phyloP scores from a whole-genome alignment of 164 flowering plant genomes.

The Cinnamomum chago region DNA sequence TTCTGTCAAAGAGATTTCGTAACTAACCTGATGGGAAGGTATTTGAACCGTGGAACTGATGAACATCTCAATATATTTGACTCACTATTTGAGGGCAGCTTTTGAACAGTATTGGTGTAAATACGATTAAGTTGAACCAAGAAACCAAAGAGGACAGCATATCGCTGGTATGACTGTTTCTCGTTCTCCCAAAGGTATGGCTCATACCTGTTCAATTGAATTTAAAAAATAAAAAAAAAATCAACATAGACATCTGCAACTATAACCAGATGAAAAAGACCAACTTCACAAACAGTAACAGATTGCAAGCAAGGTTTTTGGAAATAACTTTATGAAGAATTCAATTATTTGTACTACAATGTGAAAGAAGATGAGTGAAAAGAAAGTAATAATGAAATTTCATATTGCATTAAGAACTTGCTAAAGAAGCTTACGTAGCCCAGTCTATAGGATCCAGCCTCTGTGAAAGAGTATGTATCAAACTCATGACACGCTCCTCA shows the following conservation, averaged over 20 bases:
- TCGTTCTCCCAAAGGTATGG: constrained; percentile 95
- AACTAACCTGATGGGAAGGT: constrained; percentile 94
- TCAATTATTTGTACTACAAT: background rate
- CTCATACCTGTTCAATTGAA: constrained; percentile 54
- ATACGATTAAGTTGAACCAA: constrained; percentile 88
- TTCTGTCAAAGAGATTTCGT: background rate
- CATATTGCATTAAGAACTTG: background rate
- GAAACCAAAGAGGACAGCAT: constrained; percentile 95
- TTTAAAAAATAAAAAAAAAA: background rate
- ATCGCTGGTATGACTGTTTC: constrained; percentile 79
- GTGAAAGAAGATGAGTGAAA: background rate
- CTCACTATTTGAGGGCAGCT: constrained; percentile 70
- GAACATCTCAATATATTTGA: constrained; percentile 92
- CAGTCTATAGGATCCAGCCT: constrained; percentile 97
- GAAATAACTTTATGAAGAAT: background rate
- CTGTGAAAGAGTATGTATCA: constrained; percentile 54
- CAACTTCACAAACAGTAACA: background rate
- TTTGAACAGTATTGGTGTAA: constrained; percentile 72
- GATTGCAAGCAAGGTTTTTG: background rate
- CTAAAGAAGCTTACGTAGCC: constrained; percentile 73
- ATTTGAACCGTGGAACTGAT: constrained; percentile 85
- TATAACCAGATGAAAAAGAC: constrained; percentile 1
- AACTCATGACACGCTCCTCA: constrained; percentile 37
- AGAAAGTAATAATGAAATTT: background rate
- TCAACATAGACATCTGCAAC: constrained; percentile 3